phyloP scores from a whole-genome alignment of 2,329 filamentous ascomycete species.

The Penicillium sp. region DNA sequence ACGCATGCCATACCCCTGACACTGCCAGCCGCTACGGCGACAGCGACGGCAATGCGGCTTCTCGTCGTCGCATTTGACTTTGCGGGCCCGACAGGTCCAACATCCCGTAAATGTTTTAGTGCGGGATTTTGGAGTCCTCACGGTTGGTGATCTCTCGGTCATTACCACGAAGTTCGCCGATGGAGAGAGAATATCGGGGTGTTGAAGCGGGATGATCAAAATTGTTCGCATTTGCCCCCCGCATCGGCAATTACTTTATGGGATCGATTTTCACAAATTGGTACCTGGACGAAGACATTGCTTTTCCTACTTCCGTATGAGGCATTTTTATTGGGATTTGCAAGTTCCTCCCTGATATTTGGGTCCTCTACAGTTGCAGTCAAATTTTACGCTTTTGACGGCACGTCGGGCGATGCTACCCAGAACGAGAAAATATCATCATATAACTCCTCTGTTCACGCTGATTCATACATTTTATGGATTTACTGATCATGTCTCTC shows the following conservation, averaged over 20 bases:
- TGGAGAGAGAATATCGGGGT: conserved; percentile 4
- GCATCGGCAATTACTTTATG: conserved; percentile 9
- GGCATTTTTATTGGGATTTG: too few relatives aligned
- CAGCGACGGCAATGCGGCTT: conserved; percentile 21
- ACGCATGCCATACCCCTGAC: conserved; percentile 24
- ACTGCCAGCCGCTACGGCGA: conserved; percentile 20
- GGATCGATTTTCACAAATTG: background rate
- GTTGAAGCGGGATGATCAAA: background rate
- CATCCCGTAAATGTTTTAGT: conserved; percentile 28
- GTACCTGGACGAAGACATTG: too few relatives aligned
- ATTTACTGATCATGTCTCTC: too few relatives aligned
- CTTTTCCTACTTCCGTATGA: too few relatives aligned
- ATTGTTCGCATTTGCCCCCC: conserved; percentile 4
- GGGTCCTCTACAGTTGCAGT: too few relatives aligned
- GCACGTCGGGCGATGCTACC: too few relatives aligned
- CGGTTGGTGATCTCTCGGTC: conserved; percentile 13
- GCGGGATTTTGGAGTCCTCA: conserved; percentile 14
- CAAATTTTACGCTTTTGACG: too few relatives aligned
- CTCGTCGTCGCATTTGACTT: conserved; percentile 26
- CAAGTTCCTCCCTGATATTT: too few relatives aligned
- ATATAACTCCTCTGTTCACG: too few relatives aligned
- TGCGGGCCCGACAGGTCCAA: conserved; percentile 25
- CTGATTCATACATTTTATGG: too few relatives aligned
- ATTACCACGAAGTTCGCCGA: conserved; percentile 12
- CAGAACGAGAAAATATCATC: too few relatives aligned